Evolutionary conservation across 768 basidiomycete species (phyloP).

Genomic region (Hypsizygus marmoreus): DNA sequence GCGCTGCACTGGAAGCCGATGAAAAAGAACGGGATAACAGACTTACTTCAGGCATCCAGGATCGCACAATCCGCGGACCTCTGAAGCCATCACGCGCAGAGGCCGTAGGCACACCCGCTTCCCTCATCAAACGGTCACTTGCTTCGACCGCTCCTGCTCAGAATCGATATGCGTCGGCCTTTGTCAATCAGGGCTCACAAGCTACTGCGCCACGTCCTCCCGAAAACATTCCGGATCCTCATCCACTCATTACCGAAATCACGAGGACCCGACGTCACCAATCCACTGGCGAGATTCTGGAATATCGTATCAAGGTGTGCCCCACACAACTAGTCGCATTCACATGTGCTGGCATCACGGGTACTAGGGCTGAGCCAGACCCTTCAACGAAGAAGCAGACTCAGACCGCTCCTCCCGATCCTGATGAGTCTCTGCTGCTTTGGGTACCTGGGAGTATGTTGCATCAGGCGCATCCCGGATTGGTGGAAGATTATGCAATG

Average conservation of each 20-base stretch:
- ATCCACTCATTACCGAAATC: constrained; percentile 42
- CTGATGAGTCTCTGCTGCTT: constrained; percentile 45
- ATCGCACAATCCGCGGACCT: constrained; percentile 18
- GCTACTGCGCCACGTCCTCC: constrained; percentile 25
- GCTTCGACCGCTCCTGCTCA: constrained; percentile 6
- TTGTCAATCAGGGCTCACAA: constrained; percentile 25
- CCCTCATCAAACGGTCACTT: constrained; percentile 23
- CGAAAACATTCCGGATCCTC: constrained; percentile 26
- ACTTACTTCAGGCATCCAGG: constrained; percentile 15
- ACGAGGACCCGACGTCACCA: constrained; percentile 53
- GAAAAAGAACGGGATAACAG: constrained; percentile 26
- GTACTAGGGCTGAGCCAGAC: constrained; percentile 18
- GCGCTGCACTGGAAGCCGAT: constrained; percentile 47
- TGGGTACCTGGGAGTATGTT: constrained; percentile 72
- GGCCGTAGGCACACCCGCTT: constrained; percentile 22
- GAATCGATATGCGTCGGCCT: constrained; percentile 23
- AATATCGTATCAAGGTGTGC: constrained; percentile 63
- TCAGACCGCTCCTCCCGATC: constrained; percentile 39
- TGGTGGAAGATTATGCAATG: constrained; percentile 48
- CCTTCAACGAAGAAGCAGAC: constrained; percentile 25
- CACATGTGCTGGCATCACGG: constrained; percentile 51
- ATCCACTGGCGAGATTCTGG: constrained; percentile 57
- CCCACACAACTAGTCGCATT: constrained; percentile 54
- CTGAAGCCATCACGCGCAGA: constrained; percentile 15
- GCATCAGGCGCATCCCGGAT: constrained; percentile 48